A percentile compares a stretch with the other conserved stretches of the same genome.
These are phyloP conservation scores for Heritiera littoralis DNA, from an alignment of 345 rosid species.

Conservation along the genomic window DNA sequence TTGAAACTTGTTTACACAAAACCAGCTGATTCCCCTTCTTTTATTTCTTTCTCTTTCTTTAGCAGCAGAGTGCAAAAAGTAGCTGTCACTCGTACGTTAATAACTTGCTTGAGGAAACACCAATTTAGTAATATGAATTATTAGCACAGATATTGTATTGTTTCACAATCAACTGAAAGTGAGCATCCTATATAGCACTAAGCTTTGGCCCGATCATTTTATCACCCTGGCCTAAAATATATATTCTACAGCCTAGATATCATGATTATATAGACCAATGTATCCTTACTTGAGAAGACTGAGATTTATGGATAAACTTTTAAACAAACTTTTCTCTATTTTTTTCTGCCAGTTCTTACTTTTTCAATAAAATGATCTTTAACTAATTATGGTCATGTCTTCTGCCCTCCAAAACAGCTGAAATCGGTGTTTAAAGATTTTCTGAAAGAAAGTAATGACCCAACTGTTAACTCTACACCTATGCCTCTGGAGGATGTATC, in stretches of 20 bases:
- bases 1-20: background rate
- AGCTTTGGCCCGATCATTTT: background rate
- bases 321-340: background rate
- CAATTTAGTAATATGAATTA: background rate
- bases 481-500: constrained; percentile 46
- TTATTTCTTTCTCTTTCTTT: background rate
- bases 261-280: background rate
- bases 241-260: background rate
- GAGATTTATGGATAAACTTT: background rate
- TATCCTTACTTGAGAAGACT: background rate
- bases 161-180: constrained; percentile 1
- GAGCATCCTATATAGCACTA: background rate
- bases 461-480: constrained; percentile 32
- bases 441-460: constrained; percentile 34
- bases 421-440: constrained; percentile 40
- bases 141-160: background rate
- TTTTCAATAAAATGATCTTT: background rate
- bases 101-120: background rate
- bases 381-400: constrained; percentile 14
- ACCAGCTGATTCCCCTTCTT: background rate
- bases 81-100: background rate
- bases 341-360: background rate
- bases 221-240: background rate
- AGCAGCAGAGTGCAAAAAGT: background rate
- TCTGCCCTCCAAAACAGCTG: constrained; percentile 42